Conservation (phyloP, 2,329 filamentous ascomycete genomes). For the Alternaria triticina region DNA sequence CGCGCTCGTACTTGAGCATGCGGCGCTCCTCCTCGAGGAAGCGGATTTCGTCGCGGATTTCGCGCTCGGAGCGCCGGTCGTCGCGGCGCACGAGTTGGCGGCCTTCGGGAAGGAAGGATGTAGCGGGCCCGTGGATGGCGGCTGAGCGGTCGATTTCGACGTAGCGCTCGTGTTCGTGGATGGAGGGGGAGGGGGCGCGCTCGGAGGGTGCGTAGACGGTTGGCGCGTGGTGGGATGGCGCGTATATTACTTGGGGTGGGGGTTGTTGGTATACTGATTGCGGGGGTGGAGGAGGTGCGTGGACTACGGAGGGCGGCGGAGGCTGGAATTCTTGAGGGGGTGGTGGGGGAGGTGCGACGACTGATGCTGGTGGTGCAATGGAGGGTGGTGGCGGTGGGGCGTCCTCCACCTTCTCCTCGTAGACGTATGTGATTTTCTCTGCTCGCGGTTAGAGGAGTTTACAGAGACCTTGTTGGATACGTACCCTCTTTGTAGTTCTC, state of each 20-base stretch:
- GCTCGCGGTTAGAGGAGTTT: slow-evolving; percentile 6
- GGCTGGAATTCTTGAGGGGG: slow-evolving; percentile 26
- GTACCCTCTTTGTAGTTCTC: slow-evolving; percentile 69
- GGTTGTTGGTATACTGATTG: slow-evolving; percentile 26
- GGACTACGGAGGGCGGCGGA: slow-evolving; percentile 19
- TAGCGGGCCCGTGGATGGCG: slow-evolving; percentile 54
- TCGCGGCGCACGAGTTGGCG: slow-evolving; percentile 28
- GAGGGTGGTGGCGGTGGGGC: slow-evolving; percentile 22
- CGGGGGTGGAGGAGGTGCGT: slow-evolving; percentile 33
- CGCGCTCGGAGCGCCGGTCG: slow-evolving; percentile 58
- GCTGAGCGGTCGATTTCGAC: slow-evolving; percentile 56
- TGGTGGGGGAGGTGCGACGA: slow-evolving; percentile 25
- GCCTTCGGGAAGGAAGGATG: slow-evolving; percentile 57
- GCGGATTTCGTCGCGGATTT: slow-evolving; percentile 75
- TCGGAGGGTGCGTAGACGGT: slow-evolving; percentile 42
- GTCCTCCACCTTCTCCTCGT: slow-evolving; percentile 35
- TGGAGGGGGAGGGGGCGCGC: slow-evolving; percentile 40
- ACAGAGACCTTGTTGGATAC: slow-evolving; percentile 10
- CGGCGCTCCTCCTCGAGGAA: slow-evolving; percentile 71
- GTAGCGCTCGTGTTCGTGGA: slow-evolving; percentile 42
- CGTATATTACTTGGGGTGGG: slow-evolving; percentile 19
- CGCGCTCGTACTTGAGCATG: slow-evolving; percentile 63
- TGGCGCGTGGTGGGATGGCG: slow-evolving; percentile 29
- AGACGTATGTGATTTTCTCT: slow-evolving; percentile 48
- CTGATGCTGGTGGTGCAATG: slow-evolving; percentile 19